Evolutionary conservation across 2,329 filamentous ascomycete genomes (phyloP).

Genomic region (Cyanodermella asteris): DNA sequence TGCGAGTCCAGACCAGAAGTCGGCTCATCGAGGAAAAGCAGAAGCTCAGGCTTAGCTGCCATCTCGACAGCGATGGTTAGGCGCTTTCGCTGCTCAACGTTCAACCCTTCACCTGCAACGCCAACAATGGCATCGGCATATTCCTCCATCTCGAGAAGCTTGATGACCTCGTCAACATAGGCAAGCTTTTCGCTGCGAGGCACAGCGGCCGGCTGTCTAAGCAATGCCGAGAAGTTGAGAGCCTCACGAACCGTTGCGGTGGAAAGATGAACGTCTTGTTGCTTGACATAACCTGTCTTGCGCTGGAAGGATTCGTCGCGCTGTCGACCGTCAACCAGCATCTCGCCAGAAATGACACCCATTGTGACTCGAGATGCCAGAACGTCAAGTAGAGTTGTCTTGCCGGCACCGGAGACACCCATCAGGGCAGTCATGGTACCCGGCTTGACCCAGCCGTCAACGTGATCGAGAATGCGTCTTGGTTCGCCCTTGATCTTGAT

Average conservation of each 20-base stretch:
- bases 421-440: conserved; percentile 59
- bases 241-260: conserved; percentile 79
- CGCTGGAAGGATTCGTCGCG: conserved; percentile 71
- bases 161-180: conserved; percentile 81
- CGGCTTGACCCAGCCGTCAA: conserved; percentile 86
- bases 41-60: conserved; percentile 69
- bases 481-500: conserved; percentile 58
- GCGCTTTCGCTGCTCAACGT: conserved; percentile 45
- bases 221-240: conserved; percentile 61
- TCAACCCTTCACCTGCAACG: conserved; percentile 60
- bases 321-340: conserved; percentile 56
- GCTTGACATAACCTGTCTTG: conserved; percentile 80
- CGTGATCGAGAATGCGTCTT: conserved; percentile 58
- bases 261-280: conserved; percentile 72
- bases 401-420: conserved; percentile 74
- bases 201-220: conserved; percentile 62
- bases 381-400: conserved; percentile 74
- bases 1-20: conserved; percentile 86
- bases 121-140: conserved; percentile 83
- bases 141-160: conserved; percentile 70
- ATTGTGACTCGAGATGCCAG: conserved; percentile 70
- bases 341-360: conserved; percentile 71
- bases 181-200: conserved; percentile 55
- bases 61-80: conserved; percentile 93
- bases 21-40: conserved; percentile 86